Evolutionary conservation across 805 yeast genomes (phyloP).

Genomic region (Monosporozyma yasuniensis): DNA sequence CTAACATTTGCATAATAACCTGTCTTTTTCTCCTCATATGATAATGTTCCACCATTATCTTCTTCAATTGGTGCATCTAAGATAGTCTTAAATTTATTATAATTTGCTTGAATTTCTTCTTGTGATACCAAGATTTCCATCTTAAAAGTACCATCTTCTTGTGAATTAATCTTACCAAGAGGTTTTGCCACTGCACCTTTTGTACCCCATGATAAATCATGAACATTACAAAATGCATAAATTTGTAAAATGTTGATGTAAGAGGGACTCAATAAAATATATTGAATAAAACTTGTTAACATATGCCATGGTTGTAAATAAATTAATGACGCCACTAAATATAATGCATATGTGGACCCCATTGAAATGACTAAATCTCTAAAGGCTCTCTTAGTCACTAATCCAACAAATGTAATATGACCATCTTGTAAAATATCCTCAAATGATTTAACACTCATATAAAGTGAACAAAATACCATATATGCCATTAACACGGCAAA

Average conservation of each 20-base stretch:
- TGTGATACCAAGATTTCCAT: constrained; percentile 68
- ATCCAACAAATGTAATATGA: constrained; percentile 32
- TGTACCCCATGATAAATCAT: constrained; percentile 97
- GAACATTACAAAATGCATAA: constrained; percentile 92
- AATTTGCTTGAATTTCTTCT: constrained; percentile 67
- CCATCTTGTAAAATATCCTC: constrained; percentile 35
- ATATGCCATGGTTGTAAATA: constrained; percentile 90
- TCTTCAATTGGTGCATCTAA: constrained; percentile 37
- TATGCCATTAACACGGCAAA: constrained; percentile 86
- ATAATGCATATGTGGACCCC: constrained; percentile 73
- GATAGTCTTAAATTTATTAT: constrained; percentile 53
- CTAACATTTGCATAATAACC: constrained; percentile 87
- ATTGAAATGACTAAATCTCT: constrained; percentile 83
- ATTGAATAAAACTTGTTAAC: constrained; percentile 81
- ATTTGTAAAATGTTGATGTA: constrained; percentile 87
- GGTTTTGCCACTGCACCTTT: constrained; percentile 70
- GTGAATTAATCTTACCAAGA: constrained; percentile 77
- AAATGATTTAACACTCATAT: constrained; percentile 66
- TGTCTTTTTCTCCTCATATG: constrained; percentile 48
- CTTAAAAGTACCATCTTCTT: constrained; percentile 55
- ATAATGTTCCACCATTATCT: constrained; percentile 26
- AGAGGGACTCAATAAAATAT: constrained; percentile 74
- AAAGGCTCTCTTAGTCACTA: constrained; percentile 62
- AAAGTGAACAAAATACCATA: constrained; percentile 80
- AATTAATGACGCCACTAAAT: constrained; percentile 66